Evolutionary conservation across 768 basidiomycete genomes (phyloP).

Genomic region (Auricularia auricula-judae): DNA sequence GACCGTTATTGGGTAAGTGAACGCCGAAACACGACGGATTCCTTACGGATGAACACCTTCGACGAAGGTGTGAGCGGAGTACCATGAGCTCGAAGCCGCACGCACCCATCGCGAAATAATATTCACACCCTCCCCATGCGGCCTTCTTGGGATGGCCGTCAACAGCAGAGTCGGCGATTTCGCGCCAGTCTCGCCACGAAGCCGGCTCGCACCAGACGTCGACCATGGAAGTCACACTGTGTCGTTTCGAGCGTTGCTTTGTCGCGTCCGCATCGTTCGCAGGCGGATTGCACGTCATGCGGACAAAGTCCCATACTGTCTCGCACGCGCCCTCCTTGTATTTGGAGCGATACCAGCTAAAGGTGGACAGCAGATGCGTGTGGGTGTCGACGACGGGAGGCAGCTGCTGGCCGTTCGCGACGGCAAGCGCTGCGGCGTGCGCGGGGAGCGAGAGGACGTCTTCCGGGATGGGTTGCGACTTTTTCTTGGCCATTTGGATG

Average conservation of each 20-base stretch:
- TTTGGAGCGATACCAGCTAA: constrained; percentile 43
- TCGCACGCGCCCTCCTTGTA: constrained; percentile 41
- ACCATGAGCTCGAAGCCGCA: constrained; percentile 5
- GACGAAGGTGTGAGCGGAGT: constrained; percentile 3
- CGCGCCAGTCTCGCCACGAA: constrained; percentile 47
- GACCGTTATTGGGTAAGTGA: constrained; percentile 3
- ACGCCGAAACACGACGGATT: not conserved
- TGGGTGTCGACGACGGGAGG: constrained; percentile 68
- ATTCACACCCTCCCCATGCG: constrained; percentile 59
- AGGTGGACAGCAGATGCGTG: constrained; percentile 74
- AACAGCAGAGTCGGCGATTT: constrained; percentile 62
- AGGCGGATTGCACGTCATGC: constrained; percentile 35
- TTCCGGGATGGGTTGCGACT: not conserved
- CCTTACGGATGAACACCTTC: constrained; percentile 67
- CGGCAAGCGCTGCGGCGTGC: not conserved
- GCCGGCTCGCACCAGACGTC: constrained; percentile 90
- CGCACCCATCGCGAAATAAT: constrained; percentile 78
- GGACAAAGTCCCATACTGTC: constrained; percentile 60
- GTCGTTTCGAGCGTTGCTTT: constrained; percentile 11
- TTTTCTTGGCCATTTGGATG: not conserved
- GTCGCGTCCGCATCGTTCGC: constrained; percentile 14
- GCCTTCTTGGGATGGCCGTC: constrained; percentile 32
- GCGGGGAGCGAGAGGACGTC: not conserved
- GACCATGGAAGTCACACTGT: constrained; percentile 54
- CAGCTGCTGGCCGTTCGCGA: not conserved